phyloP scores from a whole-genome alignment of 768 basidiomycete genomes.

The Nidularia pulvinata region DNA sequence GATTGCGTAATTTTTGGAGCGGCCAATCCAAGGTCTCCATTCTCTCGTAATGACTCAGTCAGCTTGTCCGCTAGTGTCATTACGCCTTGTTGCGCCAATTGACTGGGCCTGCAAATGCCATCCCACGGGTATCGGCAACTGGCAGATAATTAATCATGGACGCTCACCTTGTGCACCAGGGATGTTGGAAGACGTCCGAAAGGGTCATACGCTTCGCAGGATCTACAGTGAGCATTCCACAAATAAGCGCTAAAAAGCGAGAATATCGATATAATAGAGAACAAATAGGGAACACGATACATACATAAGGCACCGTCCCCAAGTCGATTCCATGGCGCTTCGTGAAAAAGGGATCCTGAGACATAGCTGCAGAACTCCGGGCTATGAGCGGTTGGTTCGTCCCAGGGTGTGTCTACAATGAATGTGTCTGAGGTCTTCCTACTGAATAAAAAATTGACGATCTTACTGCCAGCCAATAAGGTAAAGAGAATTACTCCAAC shows the following conservation, averaged over 20 bases:
- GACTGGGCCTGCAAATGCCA: slow-evolving; percentile 55
- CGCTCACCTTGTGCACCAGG: slow-evolving; percentile 71
- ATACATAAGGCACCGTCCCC: slow-evolving; percentile 57
- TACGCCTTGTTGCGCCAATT: slow-evolving; percentile 53
- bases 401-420: slow-evolving; percentile 92
- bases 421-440: background rate
- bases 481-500: slow-evolving; percentile 95
- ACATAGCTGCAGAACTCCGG: slow-evolving; percentile 81
- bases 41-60: slow-evolving; percentile 61
- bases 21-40: slow-evolving; percentile 77
- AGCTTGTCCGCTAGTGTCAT: slow-evolving; percentile 67
- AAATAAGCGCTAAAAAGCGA: slow-evolving; percentile 60
- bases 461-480: slow-evolving; percentile 85
- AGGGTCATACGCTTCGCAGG: slow-evolving; percentile 70
- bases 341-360: slow-evolving; percentile 68
- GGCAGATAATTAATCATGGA: too few relatives aligned
- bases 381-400: slow-evolving; percentile 81
- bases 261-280: background rate
- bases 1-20: slow-evolving; percentile 44
- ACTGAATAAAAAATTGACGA: background rate
- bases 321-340: slow-evolving; percentile 81
- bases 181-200: slow-evolving; percentile 44
- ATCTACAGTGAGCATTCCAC: slow-evolving; percentile 72
- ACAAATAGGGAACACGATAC: slow-evolving; percentile 16
- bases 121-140: too few relatives aligned